These are phyloP conservation scores for Boletus vinaceobasis DNA, from an alignment of 768 basidiomycete genomes.

Conservation along the genomic window DNA sequence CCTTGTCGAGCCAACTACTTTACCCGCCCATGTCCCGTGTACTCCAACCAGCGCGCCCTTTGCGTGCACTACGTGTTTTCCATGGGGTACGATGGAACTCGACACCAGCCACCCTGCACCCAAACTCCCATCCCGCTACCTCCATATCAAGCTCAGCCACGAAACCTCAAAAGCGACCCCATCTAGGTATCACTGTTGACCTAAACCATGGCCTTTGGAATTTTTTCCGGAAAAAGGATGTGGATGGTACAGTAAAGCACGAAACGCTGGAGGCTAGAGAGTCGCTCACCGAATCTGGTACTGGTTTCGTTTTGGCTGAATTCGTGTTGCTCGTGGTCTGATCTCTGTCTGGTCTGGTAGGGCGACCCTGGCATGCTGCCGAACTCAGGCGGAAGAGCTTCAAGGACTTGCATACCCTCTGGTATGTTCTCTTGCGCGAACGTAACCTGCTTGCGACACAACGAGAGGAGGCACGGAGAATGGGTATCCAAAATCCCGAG, in stretches of 20 bases:
- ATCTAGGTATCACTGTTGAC: slow-evolving; percentile 41
- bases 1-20: neutral
- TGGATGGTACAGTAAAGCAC: slow-evolving; percentile 49
- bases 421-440: slow-evolving; percentile 89
- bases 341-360: slow-evolving; percentile 40
- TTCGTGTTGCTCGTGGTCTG: neutral
- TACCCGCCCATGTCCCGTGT: slow-evolving; percentile 18
- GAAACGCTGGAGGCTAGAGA: slow-evolving; percentile 43
- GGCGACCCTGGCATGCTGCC: slow-evolving; percentile 80
- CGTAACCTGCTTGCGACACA: slow-evolving; percentile 90
- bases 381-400: slow-evolving; percentile 92
- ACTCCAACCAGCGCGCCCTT: slow-evolving; percentile 20
- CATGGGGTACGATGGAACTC: slow-evolving; percentile 22
- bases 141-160: neutral
- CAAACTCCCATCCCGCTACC: neutral
- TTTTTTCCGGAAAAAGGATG: slow-evolving; percentile 65
- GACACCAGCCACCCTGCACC: slow-evolving; percentile 1
- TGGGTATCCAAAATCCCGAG: slow-evolving; percentile 41
- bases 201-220: slow-evolving; percentile 74
- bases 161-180: slow-evolving; percentile 39
- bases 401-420: slow-evolving; percentile 88
- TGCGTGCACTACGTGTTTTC: slow-evolving; percentile 13
- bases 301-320: slow-evolving; percentile 8
- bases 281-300: slow-evolving; percentile 36
- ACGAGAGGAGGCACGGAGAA: slow-evolving; percentile 67